phyloP scores from a whole-genome alignment of 148 eudicot genomes.

The Rhododendron vialii region DNA sequence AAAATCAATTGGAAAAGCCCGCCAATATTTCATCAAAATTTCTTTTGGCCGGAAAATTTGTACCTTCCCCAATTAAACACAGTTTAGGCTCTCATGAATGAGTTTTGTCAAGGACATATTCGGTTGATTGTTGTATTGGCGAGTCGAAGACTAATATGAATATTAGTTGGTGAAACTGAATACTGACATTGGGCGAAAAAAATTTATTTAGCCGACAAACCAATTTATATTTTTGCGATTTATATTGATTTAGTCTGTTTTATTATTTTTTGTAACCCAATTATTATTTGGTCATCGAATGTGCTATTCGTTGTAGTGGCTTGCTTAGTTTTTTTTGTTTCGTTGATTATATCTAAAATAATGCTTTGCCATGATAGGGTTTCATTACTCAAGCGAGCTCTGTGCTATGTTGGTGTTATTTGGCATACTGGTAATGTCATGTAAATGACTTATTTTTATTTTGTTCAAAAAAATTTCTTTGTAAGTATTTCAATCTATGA shows the following conservation, averaged over 20 bases:
- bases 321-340: neutral
- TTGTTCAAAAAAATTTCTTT: neutral
- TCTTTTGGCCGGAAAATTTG: too few species aligned
- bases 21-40: too few species aligned
- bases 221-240: neutral
- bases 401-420: slow-evolving; percentile 16
- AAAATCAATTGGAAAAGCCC: neutral
- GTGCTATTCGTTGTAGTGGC: neutral
- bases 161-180: neutral
- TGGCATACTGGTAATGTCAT: slow-evolving; percentile 24
- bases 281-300: neutral
- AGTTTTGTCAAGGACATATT: neutral
- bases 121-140: neutral
- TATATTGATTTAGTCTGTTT: too few species aligned
- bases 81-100: neutral
- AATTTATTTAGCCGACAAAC: too few species aligned
- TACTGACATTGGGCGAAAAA: neutral
- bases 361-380: slow-evolving; percentile 9
- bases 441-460: neutral
- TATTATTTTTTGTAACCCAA: neutral
- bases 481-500: too few species aligned
- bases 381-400: slow-evolving; percentile 9
- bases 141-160: too few species aligned
- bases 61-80: neutral
- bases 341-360: neutral